A percentile compares a stretch with the other conserved stretches of the same genome.
Evolutionary conservation across 257 asterid species (phyloP).

Genomic region (Buddleja alternifolia): DNA sequence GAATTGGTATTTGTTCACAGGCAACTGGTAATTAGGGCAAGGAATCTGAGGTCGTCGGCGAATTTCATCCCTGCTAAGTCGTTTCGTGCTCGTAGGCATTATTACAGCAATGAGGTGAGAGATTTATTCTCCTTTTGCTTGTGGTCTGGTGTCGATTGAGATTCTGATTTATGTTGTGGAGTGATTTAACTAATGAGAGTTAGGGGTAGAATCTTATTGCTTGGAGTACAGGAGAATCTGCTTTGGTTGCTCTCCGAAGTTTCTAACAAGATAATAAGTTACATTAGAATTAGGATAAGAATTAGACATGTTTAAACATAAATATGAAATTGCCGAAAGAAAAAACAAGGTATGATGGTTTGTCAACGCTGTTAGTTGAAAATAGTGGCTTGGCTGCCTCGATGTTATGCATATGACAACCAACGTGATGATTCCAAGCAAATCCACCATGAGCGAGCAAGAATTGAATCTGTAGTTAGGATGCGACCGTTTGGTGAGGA

Average conservation of each 20-base stretch:
- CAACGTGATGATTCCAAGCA: constrained; percentile 16
- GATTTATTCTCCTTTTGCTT: constrained; percentile 14
- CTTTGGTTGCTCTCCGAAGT: not conserved
- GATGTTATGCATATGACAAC: constrained; percentile 1
- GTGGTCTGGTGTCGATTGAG: constrained; percentile 10
- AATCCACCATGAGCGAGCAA: not conserved
- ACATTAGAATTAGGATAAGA: not conserved
- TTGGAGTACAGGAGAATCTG: constrained; percentile 10
- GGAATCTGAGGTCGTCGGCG: constrained; percentile 91
- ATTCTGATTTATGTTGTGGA: not conserved
- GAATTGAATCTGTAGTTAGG: not conserved
- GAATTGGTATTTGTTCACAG: constrained; percentile 41
- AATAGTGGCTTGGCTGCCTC: not conserved
- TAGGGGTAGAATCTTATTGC: not conserved
- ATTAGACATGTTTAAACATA: not conserved
- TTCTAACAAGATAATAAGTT: not conserved
- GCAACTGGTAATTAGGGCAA: constrained; percentile 90
- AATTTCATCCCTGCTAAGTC: constrained; percentile 92
- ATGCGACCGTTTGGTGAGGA: not conserved
- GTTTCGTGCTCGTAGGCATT: constrained; percentile 81
- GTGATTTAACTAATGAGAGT: constrained; percentile 13
- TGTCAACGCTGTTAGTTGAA: not conserved
- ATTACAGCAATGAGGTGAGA: constrained; percentile 84
- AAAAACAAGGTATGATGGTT: not conserved
- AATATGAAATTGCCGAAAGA: too few relatives aligned